phyloP scores from a whole-genome alignment of 2,329 filamentous ascomycete species.

The Aspergillus hiratsukae region DNA sequence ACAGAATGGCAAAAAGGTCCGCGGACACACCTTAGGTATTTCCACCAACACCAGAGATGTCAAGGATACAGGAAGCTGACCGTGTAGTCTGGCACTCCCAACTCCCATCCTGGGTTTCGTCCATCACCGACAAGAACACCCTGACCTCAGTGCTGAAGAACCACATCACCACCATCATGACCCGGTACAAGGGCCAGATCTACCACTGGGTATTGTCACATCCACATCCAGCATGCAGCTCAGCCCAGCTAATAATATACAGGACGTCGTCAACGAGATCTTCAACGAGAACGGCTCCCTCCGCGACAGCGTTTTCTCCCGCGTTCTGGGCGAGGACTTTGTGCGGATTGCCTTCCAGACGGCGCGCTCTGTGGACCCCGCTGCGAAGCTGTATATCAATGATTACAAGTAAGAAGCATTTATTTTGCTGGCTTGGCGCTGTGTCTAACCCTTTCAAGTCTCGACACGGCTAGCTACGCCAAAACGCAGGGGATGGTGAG shows the following conservation, averaged over 20 bases:
- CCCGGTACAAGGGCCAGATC: conserved; percentile 32
- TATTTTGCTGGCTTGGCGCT: background rate
- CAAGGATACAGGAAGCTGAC: background rate
- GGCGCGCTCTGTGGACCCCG: conserved; percentile 62
- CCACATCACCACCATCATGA: conserved; percentile 33
- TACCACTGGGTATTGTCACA: conserved; percentile 30
- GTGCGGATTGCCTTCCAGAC: conserved; percentile 66
- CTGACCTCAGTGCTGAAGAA: conserved; percentile 52
- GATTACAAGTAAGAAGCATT: conserved; percentile 48
- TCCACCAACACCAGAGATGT: conserved; percentile 41
- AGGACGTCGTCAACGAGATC: conserved; percentile 32
- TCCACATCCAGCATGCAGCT: too few species aligned
- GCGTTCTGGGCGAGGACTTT: conserved; percentile 65
- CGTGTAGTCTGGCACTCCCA: conserved; percentile 34
- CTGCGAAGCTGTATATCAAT: conserved; percentile 70
- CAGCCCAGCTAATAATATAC: background rate
- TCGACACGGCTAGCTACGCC: conserved; percentile 55
- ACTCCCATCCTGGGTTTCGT: conserved; percentile 35
- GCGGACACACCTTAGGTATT: conserved; percentile 57
- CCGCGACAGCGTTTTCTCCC: conserved; percentile 60
- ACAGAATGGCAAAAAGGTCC: conserved; percentile 43
- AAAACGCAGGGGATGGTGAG: conserved; percentile 56
- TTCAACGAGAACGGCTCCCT: conserved; percentile 54
- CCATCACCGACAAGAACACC: conserved; percentile 48
- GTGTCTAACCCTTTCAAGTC: conserved; percentile 47